These are phyloP conservation scores for Clohesyomyces aquaticus DNA, from an alignment of 495 filamentous ascomycete genomes.

Conservation along the genomic window DNA sequence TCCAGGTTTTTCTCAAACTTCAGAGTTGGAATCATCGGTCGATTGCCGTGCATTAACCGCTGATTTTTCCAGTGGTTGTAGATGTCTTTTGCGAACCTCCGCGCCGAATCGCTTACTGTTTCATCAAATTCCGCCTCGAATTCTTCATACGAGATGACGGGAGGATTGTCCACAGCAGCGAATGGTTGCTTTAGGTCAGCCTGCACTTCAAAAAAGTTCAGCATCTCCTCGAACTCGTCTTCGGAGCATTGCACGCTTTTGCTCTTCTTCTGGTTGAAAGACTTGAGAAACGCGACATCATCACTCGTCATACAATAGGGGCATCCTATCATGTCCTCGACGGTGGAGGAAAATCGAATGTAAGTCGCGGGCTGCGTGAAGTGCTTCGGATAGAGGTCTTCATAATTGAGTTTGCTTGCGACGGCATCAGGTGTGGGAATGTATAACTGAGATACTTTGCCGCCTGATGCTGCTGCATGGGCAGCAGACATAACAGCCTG, in stretches of 20 bases:
- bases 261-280: constrained; percentile 76
- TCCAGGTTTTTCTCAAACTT: constrained; percentile 93
- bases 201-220: constrained; percentile 92
- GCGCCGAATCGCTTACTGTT: constrained; percentile 64
- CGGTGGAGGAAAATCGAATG: constrained; percentile 96
- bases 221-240: constrained; percentile 88
- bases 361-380: constrained; percentile 88
- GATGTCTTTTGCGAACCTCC: constrained; percentile 77
- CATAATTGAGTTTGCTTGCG: constrained; percentile 76
- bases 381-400: constrained; percentile 75
- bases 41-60: constrained; percentile 67
- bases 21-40: constrained; percentile 69
- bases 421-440: constrained; percentile 89
- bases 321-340: constrained; percentile 87
- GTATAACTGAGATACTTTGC: constrained; percentile 71
- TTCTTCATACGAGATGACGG: constrained; percentile 76
- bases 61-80: constrained; percentile 88
- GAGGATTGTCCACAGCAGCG: constrained; percentile 81
- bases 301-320: constrained; percentile 92
- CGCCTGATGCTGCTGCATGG: constrained; percentile 61
- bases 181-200: constrained; percentile 79
- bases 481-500: constrained; percentile 85
- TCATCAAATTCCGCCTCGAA: constrained; percentile 79
- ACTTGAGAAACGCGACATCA: constrained; percentile 81
- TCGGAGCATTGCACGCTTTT: constrained; percentile 72